Evolutionary conservation across 2,329 filamentous ascomycete genomes (phyloP).

Genomic region (Paraphoma sp.): DNA sequence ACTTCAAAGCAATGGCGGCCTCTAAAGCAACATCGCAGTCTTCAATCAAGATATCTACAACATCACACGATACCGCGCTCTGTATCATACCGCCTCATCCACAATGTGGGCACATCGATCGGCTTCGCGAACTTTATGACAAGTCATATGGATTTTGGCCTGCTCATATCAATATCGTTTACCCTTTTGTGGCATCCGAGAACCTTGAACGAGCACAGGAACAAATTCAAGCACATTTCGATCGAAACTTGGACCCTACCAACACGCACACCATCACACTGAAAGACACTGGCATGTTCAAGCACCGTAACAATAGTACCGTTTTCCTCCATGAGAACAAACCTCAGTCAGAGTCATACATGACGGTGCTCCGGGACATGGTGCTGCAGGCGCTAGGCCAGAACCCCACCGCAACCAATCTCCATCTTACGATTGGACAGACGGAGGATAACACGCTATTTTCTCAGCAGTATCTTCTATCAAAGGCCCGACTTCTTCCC

Average conservation of each 20-base stretch:
- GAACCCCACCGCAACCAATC: slow-evolving; percentile 32
- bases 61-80: slow-evolving; percentile 65
- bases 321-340: slow-evolving; percentile 29
- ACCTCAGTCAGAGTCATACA: slow-evolving; percentile 2
- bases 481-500: slow-evolving; percentile 60
- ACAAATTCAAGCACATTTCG: slow-evolving; percentile 48
- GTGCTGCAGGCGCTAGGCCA: slow-evolving; percentile 35
- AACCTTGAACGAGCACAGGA: slow-evolving; percentile 54
- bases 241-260: slow-evolving; percentile 4
- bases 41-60: slow-evolving; percentile 24
- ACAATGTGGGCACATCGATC: slow-evolving; percentile 59
- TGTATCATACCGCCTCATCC: slow-evolving; percentile 63
- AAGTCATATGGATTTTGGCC: slow-evolving; percentile 68
- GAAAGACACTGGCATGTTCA: slow-evolving; percentile 55
- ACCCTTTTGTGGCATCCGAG: slow-evolving; percentile 66
- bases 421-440: slow-evolving; percentile 69
- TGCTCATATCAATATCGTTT: slow-evolving; percentile 70
- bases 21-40: not conserved
- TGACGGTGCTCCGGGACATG: slow-evolving; percentile 23
- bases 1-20: slow-evolving; percentile 24
- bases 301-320: slow-evolving; percentile 59
- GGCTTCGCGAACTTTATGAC: slow-evolving; percentile 68
- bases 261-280: slow-evolving; percentile 34
- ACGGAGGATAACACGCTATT: slow-evolving; percentile 55
- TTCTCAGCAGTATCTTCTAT: slow-evolving; percentile 59